Evolutionary conservation across 306 rosid genomes (phyloP), one percentile per base, ranked within the genome.

Genomic region (Trifolium repens): DNA sequence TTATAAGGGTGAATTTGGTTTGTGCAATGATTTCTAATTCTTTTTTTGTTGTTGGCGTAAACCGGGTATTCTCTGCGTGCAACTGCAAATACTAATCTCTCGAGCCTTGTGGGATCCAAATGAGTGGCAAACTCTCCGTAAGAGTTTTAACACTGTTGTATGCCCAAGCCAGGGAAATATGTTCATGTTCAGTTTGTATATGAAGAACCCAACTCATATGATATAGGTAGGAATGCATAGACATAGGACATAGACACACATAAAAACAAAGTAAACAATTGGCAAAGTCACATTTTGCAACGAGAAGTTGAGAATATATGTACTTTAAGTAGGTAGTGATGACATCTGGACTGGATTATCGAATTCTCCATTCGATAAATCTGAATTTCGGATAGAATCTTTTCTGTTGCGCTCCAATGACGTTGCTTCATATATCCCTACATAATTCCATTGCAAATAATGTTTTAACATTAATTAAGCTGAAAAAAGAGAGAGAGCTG

Each of bases 341-440:
- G 99, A 79, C 93, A 86, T 85, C 83, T 88, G 92, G 72, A 80
- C 78, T 72, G 82, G 84, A 49, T 84, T 82, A 9, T 79, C 96
- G 78, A 87, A 88, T 72, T 87, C 83, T 63, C 87, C 93, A 81
- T 76, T 82, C 26, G 89, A 76, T 59, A 79, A 65, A 75, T 90
- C 89, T 27, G 88, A 59, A 53, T 79, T 83, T 83, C 44, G 87
- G 17, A 26, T 68, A 70, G 96, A 88, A 79, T 90, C 96, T 85
- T 87, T 92, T 84, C 83, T 87, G 43, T 81, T 78, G 37, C 77
- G 98, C 69, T 90, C 99, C 84, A 96, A 68, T 83, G 97, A 82
- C 17, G 99, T 96, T 69, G 99, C 98, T 76, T 89, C 91, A 39
- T 93, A 81, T 83, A 93, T 91, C 79, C 98, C 98, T 93, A 76